A percentile compares a stretch with the other conserved stretches of the same genome.
Conservation (phyloP, 1,139 yeast genomes). For the Dujonia santamariae region DNA sequence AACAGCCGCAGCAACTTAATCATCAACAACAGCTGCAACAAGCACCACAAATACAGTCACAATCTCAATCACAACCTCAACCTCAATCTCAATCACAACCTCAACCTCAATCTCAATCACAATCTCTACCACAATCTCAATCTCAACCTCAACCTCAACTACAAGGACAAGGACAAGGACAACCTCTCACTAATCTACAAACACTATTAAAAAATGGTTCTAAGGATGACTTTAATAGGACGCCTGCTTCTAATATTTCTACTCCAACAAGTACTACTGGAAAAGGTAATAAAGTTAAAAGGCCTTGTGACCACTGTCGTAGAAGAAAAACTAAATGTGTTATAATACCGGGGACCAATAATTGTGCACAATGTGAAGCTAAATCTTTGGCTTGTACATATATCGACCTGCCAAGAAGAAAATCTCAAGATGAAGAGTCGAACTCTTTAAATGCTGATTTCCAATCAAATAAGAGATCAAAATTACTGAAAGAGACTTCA, state of each 20-base stretch:
- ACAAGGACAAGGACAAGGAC: slow-evolving; percentile 7
- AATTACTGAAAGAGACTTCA: slow-evolving; percentile 6
- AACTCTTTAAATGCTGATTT: not conserved
- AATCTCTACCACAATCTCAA: slow-evolving; percentile 1
- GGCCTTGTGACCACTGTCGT: slow-evolving; percentile 71
- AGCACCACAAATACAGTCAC: not conserved
- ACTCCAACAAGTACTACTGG: slow-evolving; percentile 1
- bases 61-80: not conserved
- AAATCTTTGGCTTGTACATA: slow-evolving; percentile 66
- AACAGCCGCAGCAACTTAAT: not conserved
- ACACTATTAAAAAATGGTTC: slow-evolving; percentile 4
- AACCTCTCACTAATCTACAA: not conserved
- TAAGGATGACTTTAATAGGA: slow-evolving; percentile 22
- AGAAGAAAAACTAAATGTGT: slow-evolving; percentile 66
- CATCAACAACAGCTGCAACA: slow-evolving; percentile 6
- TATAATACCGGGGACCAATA: slow-evolving; percentile 51
- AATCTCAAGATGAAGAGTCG: slow-evolving; percentile 11
- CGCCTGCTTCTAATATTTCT: too few species aligned
- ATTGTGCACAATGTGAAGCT: slow-evolving; percentile 67
- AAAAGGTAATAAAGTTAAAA: slow-evolving; percentile 7
- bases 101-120: not conserved
- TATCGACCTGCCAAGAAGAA: slow-evolving; percentile 28
- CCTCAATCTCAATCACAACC: not conserved
- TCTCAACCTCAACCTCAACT: slow-evolving; percentile 5
- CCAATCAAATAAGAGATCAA: slow-evolving; percentile 1